Conservation (phyloP, 2,329 filamentous ascomycete species). For the Amphichorda felina region DNA sequence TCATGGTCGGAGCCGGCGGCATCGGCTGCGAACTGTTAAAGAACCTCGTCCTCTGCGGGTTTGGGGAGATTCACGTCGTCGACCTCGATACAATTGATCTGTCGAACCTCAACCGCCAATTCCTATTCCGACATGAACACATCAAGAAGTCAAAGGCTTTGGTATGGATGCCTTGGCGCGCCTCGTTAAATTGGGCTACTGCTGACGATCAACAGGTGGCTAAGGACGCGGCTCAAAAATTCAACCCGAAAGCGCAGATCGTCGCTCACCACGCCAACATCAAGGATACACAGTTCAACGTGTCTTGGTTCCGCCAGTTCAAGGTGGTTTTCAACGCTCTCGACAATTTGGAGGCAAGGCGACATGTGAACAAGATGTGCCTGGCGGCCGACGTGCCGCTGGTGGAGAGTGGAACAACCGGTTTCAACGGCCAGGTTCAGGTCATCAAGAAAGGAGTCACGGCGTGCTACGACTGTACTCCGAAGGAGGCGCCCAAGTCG, state of each 20-base stretch:
- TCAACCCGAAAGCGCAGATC: constrained; percentile 81
- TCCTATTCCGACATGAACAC: constrained; percentile 90
- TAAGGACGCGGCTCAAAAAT: constrained; percentile 79
- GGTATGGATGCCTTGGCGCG: too few species aligned
- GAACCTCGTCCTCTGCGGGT: constrained; percentile 85
- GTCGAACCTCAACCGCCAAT: constrained; percentile 95
- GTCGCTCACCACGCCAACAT: constrained; percentile 90
- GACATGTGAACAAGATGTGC: constrained; percentile 97
- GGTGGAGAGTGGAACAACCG: constrained; percentile 93
- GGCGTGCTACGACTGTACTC: constrained; percentile 91
- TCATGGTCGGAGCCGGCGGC: constrained; percentile 92
- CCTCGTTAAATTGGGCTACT: too few species aligned
- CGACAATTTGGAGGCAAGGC: constrained; percentile 85
- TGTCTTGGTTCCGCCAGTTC: constrained; percentile 80
- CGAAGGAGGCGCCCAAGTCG: constrained; percentile 81
- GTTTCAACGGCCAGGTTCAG: constrained; percentile 95
- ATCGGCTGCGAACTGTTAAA: constrained; percentile 97
- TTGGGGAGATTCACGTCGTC: constrained; percentile 86
- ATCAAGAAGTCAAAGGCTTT: constrained; percentile 96
- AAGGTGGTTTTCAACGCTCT: constrained; percentile 89
- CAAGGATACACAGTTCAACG: constrained; percentile 76
- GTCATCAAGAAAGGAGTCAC: constrained; percentile 87
- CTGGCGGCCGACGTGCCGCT: constrained; percentile 80
- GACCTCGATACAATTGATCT: constrained; percentile 98
- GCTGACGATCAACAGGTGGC: too few species aligned